These are phyloP conservation scores for Clonostachys byssicola DNA, from an alignment of 2,329 filamentous ascomycete genomes.

Conservation along the genomic window DNA sequence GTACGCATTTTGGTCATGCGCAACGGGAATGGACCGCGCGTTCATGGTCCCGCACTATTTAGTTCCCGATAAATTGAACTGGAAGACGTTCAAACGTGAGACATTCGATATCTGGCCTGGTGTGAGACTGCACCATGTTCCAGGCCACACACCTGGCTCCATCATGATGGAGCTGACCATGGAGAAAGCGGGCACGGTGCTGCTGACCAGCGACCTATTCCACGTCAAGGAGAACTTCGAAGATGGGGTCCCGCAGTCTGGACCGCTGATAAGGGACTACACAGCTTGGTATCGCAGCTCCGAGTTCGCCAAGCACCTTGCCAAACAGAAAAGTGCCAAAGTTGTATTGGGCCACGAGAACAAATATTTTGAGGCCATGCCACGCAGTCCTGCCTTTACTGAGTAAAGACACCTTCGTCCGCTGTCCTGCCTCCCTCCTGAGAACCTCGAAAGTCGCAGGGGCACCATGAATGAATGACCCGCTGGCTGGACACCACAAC, in stretches of 20 bases:
- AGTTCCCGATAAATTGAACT: constrained; percentile 8
- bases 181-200: constrained; percentile 18
- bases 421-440: too few species aligned
- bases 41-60: constrained; percentile 11
- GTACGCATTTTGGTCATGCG: constrained; percentile 36
- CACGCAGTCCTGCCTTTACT: neutral
- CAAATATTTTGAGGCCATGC: neutral
- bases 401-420: neutral
- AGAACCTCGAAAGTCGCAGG: too few species aligned
- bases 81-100: constrained; percentile 11
- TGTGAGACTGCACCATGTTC: constrained; percentile 11
- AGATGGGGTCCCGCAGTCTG: constrained; percentile 19
- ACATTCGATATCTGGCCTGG: constrained; percentile 11
- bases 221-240: constrained; percentile 20
- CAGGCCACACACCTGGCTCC: constrained; percentile 15
- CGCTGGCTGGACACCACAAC: too few species aligned
- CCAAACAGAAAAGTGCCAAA: neutral
- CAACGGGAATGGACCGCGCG: constrained; percentile 19
- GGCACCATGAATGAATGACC: too few species aligned
- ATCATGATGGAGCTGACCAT: constrained; percentile 24
- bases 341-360: neutral
- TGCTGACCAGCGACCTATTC: constrained; percentile 24
- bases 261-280: constrained; percentile 20
- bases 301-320: neutral
- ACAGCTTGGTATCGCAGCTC: constrained; percentile 14